phyloP scores from a whole-genome alignment of 352 stramenopile species.

The Phytophthora parvispora region DNA sequence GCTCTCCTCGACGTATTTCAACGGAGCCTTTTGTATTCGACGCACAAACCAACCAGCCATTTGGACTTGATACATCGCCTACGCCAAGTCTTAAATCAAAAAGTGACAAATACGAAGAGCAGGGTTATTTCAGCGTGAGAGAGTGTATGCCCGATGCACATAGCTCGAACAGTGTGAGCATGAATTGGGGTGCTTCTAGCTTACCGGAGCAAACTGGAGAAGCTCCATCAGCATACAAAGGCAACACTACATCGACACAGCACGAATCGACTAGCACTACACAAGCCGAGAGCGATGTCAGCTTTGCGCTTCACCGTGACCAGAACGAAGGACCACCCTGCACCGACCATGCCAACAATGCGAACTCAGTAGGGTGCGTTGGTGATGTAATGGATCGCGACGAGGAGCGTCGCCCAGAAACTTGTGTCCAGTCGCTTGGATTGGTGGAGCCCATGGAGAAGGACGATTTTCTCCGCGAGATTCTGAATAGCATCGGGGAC shows the following conservation, averaged over 20 bases:
- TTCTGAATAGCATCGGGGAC: constrained; percentile 68
- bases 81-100: background rate
- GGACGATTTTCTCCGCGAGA: constrained; percentile 65
- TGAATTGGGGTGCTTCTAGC: background rate
- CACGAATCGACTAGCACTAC: background rate
- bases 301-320: too few relatives aligned
- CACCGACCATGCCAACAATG: background rate
- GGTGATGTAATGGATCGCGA: background rate
- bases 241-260: background rate
- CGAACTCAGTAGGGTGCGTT: background rate
- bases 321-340: background rate
- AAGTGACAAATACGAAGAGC: background rate
- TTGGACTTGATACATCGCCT: constrained; percentile 9
- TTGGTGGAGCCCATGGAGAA: constrained; percentile 33
- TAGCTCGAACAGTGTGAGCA: background rate
- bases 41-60: constrained; percentile 29
- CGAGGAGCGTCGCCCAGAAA: background rate
- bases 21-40: constrained; percentile 30
- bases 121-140: background rate
- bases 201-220: background rate
- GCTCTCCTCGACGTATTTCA: constrained; percentile 8
- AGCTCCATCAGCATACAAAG: background rate
- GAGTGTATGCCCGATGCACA: background rate
- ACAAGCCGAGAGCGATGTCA: background rate
- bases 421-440: background rate